A percentile compares a stretch with the other conserved stretches of the same genome.
Evolutionary conservation across 805 yeast genomes (phyloP).

Genomic region (Suhomyces sp.): DNA sequence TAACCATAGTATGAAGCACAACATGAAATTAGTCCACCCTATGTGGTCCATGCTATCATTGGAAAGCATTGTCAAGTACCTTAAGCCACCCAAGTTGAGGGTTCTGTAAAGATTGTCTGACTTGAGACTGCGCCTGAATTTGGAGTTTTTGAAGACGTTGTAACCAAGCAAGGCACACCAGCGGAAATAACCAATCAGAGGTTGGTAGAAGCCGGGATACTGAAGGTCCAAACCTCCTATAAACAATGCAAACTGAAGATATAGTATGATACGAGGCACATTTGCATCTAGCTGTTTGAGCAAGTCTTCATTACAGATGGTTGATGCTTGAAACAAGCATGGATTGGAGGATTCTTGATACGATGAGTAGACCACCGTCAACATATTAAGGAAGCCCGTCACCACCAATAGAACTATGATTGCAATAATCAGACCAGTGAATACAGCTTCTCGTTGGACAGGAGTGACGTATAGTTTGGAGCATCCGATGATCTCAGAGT

Average conservation of each 20-base stretch:
- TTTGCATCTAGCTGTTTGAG: conserved; percentile 56
- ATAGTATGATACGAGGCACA: conserved; percentile 45
- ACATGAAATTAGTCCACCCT: conserved; percentile 46
- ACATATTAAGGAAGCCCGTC: conserved; percentile 39
- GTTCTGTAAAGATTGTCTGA: conserved; percentile 43
- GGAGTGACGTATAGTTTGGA: conserved; percentile 49
- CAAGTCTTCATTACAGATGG: conserved; percentile 56
- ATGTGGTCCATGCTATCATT: conserved; percentile 19
- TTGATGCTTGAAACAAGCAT: conserved; percentile 50
- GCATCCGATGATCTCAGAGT: conserved; percentile 45
- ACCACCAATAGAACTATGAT: conserved; percentile 38
- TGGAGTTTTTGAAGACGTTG: conserved; percentile 14
- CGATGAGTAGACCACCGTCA: conserved; percentile 48
- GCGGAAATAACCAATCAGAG: conserved; percentile 45
- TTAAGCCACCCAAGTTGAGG: conserved; percentile 39
- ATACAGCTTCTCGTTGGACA: conserved; percentile 27
- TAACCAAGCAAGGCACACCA: conserved; percentile 57
- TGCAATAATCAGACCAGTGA: conserved; percentile 34
- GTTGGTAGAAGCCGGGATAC: conserved; percentile 64
- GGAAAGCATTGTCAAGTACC: conserved; percentile 31
- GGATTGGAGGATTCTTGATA: conserved; percentile 57
- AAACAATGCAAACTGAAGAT: conserved; percentile 59
- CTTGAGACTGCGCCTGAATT: conserved; percentile 2
- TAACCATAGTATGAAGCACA: conserved; percentile 29
- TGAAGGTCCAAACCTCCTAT: conserved; percentile 51